Evolutionary conservation across 768 basidiomycete genomes (phyloP).

Genomic region (Tylopilus sp.): DNA sequence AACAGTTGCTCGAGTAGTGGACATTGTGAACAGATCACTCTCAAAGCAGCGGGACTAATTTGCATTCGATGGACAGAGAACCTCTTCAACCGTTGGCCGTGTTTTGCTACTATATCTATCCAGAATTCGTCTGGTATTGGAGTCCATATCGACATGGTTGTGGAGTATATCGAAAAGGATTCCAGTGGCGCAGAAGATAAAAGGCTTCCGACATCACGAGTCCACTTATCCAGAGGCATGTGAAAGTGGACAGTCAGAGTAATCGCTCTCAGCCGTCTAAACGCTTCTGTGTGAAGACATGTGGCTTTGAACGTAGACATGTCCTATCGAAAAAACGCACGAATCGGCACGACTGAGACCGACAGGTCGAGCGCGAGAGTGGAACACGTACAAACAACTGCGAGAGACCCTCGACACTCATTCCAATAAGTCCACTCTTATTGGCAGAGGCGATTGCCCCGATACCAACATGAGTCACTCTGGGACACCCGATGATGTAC

Average conservation of each 20-base stretch:
- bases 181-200: slow-evolving; percentile 51
- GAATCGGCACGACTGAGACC: slow-evolving; percentile 1
- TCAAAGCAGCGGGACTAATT: slow-evolving; percentile 47
- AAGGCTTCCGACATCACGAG: slow-evolving; percentile 38
- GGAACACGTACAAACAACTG: slow-evolving; percentile 49
- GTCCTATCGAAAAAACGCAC: slow-evolving; percentile 47
- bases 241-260: slow-evolving; percentile 51
- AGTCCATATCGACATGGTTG: slow-evolving; percentile 39
- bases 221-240: slow-evolving; percentile 42
- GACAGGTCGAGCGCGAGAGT: background rate
- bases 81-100: slow-evolving; percentile 48
- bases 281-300: slow-evolving; percentile 34
- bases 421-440: slow-evolving; percentile 42
- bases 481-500: slow-evolving; percentile 64
- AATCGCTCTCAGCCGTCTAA: slow-evolving; percentile 50
- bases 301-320: slow-evolving; percentile 43
- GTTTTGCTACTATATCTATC: slow-evolving; percentile 44
- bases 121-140: slow-evolving; percentile 49
- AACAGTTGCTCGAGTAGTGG: slow-evolving; percentile 59
- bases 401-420: slow-evolving; percentile 64
- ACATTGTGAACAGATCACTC: slow-evolving; percentile 54
- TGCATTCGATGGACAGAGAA: slow-evolving; percentile 67
- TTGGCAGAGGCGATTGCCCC: slow-evolving; percentile 47
- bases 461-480: slow-evolving; percentile 61
- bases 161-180: slow-evolving; percentile 60